Conservation (phyloP, 768 basidiomycete species). For the Rhodotorula diobovata region DNA sequence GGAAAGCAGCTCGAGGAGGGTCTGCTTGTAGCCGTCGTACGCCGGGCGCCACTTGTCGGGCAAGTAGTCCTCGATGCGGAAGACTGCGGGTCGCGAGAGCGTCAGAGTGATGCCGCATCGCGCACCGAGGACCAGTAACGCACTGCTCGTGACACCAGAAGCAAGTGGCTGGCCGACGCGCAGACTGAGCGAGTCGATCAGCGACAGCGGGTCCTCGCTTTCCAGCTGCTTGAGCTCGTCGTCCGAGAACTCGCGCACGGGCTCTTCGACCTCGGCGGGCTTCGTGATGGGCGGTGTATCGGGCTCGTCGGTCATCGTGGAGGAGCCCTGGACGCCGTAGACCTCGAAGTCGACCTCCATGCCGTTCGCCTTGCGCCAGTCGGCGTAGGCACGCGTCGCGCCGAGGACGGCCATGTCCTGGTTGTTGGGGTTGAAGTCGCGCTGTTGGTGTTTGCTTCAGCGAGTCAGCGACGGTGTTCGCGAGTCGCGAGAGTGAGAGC, state of each 20-base stretch:
- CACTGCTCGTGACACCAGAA: conserved; percentile 16
- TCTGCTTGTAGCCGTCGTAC: conserved; percentile 65
- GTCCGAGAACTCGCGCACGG: conserved; percentile 38
- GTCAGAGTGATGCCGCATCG: neutral
- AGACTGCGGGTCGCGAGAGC: conserved; percentile 55
- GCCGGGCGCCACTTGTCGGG: conserved; percentile 72
- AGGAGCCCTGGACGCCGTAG: conserved; percentile 32
- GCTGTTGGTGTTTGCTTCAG: too few relatives aligned
- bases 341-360: conserved; percentile 47
- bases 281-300: neutral
- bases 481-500: neutral
- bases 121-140: neutral
- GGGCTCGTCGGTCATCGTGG: conserved; percentile 18
- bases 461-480: too few relatives aligned
- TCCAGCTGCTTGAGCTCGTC: conserved; percentile 55
- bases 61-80: conserved; percentile 72
- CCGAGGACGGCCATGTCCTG: conserved; percentile 99
- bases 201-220: conserved; percentile 44
- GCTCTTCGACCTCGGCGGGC: neutral
- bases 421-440: conserved; percentile 94
- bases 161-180: conserved; percentile 11
- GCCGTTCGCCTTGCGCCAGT: conserved; percentile 50
- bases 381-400: conserved; percentile 90
- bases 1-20: conserved; percentile 61
- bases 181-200: conserved; percentile 40